Evolutionary conservation across 176 grass and related monocot genomes (phyloP).

Genomic region (Zoysia pacifica): DNA sequence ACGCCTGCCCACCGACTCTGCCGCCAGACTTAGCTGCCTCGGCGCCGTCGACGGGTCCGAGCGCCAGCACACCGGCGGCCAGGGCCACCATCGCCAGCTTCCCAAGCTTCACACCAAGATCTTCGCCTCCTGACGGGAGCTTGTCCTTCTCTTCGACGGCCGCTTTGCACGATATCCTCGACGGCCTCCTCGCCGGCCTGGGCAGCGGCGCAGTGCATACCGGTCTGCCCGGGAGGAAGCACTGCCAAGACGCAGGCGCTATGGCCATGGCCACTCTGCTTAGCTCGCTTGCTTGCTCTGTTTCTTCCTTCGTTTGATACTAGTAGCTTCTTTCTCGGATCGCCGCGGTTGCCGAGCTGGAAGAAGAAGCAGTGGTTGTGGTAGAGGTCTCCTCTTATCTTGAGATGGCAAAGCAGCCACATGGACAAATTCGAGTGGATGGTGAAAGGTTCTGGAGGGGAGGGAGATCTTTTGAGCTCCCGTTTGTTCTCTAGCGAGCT

Average conservation of each 20-base stretch:
- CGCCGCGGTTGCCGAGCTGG: background rate
- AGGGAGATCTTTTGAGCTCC: conserved; percentile 51
- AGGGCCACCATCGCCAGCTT: conserved; percentile 74
- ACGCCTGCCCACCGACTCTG: conserved; percentile 89
- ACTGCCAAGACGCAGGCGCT: conserved; percentile 14
- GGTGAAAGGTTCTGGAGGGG: conserved; percentile 48
- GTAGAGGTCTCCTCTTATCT: conserved; percentile 46
- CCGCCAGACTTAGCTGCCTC: conserved; percentile 87
- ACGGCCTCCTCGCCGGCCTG: conserved; percentile 32
- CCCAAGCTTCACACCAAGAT: conserved; percentile 50
- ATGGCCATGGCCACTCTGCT: conserved; percentile 3
- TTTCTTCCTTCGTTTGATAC: background rate
- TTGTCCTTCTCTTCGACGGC: conserved; percentile 43
- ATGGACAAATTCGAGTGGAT: conserved; percentile 54
- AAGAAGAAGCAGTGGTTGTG: background rate
- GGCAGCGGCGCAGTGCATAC: conserved; percentile 24
- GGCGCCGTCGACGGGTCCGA: conserved; percentile 64
- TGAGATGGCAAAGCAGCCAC: conserved; percentile 58
- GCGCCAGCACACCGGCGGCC: conserved; percentile 65
- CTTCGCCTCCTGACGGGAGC: conserved; percentile 26
- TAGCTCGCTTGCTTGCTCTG: background rate
- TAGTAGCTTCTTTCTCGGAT: background rate
- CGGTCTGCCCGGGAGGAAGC: conserved; percentile 59
- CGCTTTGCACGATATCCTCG: conserved; percentile 56
- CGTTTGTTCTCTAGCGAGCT: conserved; percentile 5